Evolutionary conservation across 306 rosid genomes (phyloP), one percentile per base, ranked within the genome.

Genomic region (Gastrolobium bilobum): DNA sequence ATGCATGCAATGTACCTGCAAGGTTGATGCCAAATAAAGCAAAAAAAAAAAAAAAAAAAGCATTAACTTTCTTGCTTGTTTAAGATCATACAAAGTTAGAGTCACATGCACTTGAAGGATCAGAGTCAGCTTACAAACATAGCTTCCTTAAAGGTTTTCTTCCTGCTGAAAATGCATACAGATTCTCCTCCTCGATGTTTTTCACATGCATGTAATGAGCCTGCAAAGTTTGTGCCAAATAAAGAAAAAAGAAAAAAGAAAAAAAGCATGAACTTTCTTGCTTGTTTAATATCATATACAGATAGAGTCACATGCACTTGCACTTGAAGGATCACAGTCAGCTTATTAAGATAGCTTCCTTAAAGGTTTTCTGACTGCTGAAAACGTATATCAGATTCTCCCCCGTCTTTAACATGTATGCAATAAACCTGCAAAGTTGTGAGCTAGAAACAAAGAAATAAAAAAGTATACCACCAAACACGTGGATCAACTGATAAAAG

Each of bases 341-440:
- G 64, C 54, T 51, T 51, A 35, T 64, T 26, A 14, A 56, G 44
- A 64, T 48, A n/a, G 26, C 48, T 63, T 63, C 50, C 47, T 63
- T 37, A n/a, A 44, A 20, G 37, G 10, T 42, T 40, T 15, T 42
- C 69, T 63, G 5, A 38, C 1, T 7, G 35, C 52, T 20, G 71
- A 38, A 61, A 37, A 58, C 31, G 62, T 56, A 26, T 54, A 54
- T 29, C 59, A 53, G 59, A 15, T 53, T 53, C 59, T 20, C 37
- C 30, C 10, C 5, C 0, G 65, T 33, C 9, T 58, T 1, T 58
- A 39, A 34, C 44, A 13, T 34, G 43, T 14, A 33, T 59, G 43
- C 43, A 33, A 33, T 4, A 7, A 1, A 59, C 34, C 7, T 58
- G 6, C 15, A 58, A 58, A 5, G 7, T 1, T 5, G 65, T 58